These are phyloP conservation scores for Phytophthora melonis DNA, from an alignment of 352 stramenopile species.

Conservation along the genomic window DNA sequence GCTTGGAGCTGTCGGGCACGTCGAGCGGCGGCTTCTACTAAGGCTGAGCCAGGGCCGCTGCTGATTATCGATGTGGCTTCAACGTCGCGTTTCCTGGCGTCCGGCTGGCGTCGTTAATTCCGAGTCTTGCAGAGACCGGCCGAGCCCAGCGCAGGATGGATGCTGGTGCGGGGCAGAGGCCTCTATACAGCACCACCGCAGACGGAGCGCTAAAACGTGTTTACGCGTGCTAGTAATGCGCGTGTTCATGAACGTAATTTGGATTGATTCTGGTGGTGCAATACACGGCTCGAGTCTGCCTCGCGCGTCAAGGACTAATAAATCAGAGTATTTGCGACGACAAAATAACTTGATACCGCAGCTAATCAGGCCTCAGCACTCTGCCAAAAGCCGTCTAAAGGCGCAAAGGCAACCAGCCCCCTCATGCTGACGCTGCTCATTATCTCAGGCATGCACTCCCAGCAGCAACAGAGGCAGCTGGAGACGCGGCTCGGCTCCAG, in stretches of 20 bases:
- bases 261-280: constrained; percentile 20
- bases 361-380: no score
- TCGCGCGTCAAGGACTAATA: neutral
- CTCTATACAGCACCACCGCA: neutral
- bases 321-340: neutral
- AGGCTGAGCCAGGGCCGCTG: constrained; percentile 4
- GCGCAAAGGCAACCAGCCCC: no score
- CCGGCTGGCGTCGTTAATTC: neutral
- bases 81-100: constrained; percentile 1
- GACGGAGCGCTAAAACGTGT: neutral
- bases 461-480: constrained; percentile 10
- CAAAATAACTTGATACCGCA: neutral
- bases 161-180: neutral
- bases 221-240: constrained; percentile 1
- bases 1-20: no score
- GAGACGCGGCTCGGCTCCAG: neutral
- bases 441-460: constrained; percentile 12
- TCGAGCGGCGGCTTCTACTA: neutral
- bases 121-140: no score
- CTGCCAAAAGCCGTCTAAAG: no score
- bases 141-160: neutral
- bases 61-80: no score
- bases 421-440: neutral
- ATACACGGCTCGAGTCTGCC: neutral
- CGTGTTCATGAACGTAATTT: neutral